These are phyloP conservation scores for Lactarius akahatsu DNA, from an alignment of 768 basidiomycete species.

Conservation along the genomic window DNA sequence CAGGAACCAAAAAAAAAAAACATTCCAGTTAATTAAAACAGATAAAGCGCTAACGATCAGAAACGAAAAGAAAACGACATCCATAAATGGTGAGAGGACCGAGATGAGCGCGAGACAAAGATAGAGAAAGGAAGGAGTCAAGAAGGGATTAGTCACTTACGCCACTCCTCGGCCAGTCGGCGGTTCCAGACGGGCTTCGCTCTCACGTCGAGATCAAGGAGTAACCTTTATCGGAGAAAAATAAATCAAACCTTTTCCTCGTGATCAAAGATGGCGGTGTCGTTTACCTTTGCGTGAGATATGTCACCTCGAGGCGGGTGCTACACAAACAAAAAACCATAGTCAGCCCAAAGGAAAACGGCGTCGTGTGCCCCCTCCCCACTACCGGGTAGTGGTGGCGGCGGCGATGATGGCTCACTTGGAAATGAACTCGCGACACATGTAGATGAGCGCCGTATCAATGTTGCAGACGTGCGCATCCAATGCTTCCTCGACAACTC, in stretches of 20 bases:
- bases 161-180: constrained; percentile 75
- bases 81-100: constrained; percentile 9
- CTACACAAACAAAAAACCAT: constrained; percentile 1
- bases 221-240: constrained; percentile 36
- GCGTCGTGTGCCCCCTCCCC: background rate
- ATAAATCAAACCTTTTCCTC: constrained; percentile 10
- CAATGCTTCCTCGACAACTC: constrained; percentile 63
- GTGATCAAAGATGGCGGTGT: background rate
- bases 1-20: background rate
- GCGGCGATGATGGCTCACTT: constrained; percentile 21
- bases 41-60: background rate
- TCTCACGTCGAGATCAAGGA: constrained; percentile 52
- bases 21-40: background rate
- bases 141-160: constrained; percentile 45
- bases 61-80: background rate
- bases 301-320: constrained; percentile 29
- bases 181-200: constrained; percentile 59
- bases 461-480: constrained; percentile 69
- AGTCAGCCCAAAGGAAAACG: background rate
- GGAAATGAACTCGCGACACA: constrained; percentile 28
- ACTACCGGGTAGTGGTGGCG: background rate
- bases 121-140: background rate
- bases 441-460: constrained; percentile 52
- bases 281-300: constrained; percentile 28
- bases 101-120: background rate